Evolutionary conservation across 176 grass and related monocot species (phyloP).

Genomic region (Guadua angustifolia): DNA sequence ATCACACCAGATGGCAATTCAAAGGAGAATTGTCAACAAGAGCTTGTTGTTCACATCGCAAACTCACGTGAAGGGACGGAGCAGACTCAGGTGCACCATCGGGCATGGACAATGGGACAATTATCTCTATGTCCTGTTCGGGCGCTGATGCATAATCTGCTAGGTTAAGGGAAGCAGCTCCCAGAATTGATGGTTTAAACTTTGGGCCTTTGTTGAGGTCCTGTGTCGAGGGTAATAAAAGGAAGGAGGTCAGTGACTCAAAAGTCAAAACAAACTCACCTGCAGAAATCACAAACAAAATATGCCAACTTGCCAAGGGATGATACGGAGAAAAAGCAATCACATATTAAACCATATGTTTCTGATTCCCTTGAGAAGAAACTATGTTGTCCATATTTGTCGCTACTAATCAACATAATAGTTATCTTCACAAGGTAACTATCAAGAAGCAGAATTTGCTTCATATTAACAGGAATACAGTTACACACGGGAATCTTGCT

Average conservation of each 20-base stretch:
- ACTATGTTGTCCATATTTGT: conserved; percentile 12
- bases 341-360: conserved; percentile 6
- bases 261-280: background rate
- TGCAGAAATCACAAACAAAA: conserved; percentile 3
- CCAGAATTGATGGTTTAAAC: conserved; percentile 80
- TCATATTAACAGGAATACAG: conserved; percentile 17
- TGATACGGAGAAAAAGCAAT: background rate
- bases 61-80: conserved; percentile 76
- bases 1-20: conserved; percentile 29
- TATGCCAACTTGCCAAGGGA: conserved; percentile 19
- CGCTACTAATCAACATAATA: background rate
- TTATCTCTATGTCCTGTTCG: conserved; percentile 67
- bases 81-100: conserved; percentile 48
- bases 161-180: conserved; percentile 68
- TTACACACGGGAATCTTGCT: background rate
- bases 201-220: conserved; percentile 63
- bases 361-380: conserved; percentile 21
- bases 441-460: conserved; percentile 24
- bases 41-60: conserved; percentile 29
- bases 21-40: conserved; percentile 1
- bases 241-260: conserved; percentile 4
- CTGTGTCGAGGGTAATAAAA: conserved; percentile 36
- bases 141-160: conserved; percentile 66
- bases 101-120: conserved; percentile 63
- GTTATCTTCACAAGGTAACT: conserved; percentile 26